phyloP scores from a whole-genome alignment of 495 filamentous ascomycete genomes.

The Aspergillus panamensis region DNA sequence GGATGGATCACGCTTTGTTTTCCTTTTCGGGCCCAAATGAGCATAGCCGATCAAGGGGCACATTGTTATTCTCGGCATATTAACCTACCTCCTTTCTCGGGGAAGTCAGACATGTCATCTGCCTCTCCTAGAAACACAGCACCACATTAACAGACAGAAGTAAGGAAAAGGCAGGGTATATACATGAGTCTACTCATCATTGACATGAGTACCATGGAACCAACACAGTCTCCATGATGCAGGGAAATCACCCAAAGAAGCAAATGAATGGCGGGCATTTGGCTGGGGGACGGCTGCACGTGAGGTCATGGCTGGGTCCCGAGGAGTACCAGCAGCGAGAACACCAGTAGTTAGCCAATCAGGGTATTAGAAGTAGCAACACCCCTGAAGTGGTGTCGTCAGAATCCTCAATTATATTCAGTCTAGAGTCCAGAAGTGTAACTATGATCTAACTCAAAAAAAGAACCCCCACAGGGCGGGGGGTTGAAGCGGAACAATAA shows the following conservation, averaged over 20 bases:
- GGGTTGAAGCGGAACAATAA: neutral
- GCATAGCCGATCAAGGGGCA: too few species aligned
- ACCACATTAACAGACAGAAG: neutral
- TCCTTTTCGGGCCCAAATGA: too few species aligned
- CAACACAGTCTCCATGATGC: neutral
- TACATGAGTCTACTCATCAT: too few species aligned
- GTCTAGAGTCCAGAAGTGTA: too few species aligned
- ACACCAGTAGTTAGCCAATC: too few species aligned
- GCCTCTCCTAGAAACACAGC: too few species aligned
- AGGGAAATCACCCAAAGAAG: neutral
- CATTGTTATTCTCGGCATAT: too few species aligned
- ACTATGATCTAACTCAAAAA: neutral
- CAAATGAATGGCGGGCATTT: neutral
- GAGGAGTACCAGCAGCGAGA: too few species aligned
- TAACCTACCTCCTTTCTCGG: too few species aligned
- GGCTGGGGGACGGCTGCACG: neutral
- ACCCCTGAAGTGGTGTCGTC: neutral
- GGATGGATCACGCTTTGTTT: too few species aligned
- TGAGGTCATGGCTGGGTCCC: neutral
- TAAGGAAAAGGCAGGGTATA: neutral
- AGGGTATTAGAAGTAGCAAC: neutral
- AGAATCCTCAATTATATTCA: neutral
- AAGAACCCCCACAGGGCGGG: neutral
- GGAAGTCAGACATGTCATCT: too few species aligned
- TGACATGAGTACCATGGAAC: neutral